Evolutionary conservation across 1,284 basidiomycete species (phyloP).

Genomic region (Melampsora americana): DNA sequence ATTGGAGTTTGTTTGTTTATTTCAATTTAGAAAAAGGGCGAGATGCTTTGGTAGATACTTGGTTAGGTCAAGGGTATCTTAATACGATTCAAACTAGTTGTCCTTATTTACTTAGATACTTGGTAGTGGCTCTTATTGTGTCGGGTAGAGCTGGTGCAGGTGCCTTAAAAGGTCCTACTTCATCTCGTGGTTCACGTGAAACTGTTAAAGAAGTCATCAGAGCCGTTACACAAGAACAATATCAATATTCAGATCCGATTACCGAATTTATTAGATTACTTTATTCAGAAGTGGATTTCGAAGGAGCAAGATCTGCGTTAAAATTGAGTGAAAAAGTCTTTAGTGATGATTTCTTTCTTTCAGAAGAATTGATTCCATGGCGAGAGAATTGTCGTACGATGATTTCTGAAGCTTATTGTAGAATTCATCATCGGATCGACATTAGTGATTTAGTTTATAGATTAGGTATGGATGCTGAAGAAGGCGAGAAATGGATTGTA

Average conservation of each 20-base stretch:
- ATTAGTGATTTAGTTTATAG: conserved; percentile 92
- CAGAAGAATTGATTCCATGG: conserved; percentile 84
- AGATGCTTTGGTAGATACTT: conserved; percentile 90
- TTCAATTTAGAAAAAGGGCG: conserved; percentile 93
- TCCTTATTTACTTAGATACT: conserved; percentile 93
- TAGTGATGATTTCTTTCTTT: conserved; percentile 88
- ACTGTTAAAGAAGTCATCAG: conserved; percentile 83
- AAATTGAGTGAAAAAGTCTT: conserved; percentile 77
- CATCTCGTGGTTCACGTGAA: conserved; percentile 58
- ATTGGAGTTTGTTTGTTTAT: conserved; percentile 98
- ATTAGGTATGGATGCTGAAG: conserved; percentile 82
- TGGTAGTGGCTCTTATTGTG: conserved; percentile 85
- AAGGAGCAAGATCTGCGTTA: conserved; percentile 79
- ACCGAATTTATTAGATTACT: conserved; percentile 89
- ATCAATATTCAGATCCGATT: conserved; percentile 90
- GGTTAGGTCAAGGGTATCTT: conserved; percentile 83
- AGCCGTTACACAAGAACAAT: conserved; percentile 86
- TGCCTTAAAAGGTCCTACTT: conserved; percentile 31
- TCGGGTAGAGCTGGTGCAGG: conserved; percentile 56
- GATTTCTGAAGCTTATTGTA: conserved; percentile 93
- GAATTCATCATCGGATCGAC: conserved; percentile 94
- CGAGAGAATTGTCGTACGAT: conserved; percentile 92
- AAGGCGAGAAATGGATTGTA: conserved; percentile 99
- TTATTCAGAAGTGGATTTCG: conserved; percentile 88
- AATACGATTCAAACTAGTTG: conserved; percentile 96